Percentiles rank a stretch among this genome's conserved stretches.
phyloP scores from a whole-genome alignment of 805 yeast genomes.

The Starmerella cellae region DNA sequence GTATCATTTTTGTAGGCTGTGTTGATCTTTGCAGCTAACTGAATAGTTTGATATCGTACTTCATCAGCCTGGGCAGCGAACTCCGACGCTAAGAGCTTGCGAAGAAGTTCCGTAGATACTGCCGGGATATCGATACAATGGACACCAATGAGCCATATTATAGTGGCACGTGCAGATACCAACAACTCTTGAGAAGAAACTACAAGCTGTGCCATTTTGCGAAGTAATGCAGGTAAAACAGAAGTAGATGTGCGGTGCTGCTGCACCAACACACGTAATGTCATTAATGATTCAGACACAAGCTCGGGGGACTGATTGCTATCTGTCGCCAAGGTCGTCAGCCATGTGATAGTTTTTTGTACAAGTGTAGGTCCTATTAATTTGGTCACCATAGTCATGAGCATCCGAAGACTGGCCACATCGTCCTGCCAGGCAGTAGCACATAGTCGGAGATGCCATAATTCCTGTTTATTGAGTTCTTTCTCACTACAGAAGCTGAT shows the following conservation, averaged over 20 bases:
- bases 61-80: constrained; percentile 41
- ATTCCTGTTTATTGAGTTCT: constrained; percentile 36
- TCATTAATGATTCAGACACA: constrained; percentile 17
- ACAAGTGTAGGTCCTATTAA: constrained; percentile 4
- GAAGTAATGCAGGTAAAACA: constrained; percentile 1
- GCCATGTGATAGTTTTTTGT: constrained; percentile 11
- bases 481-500: background rate
- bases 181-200: constrained; percentile 2
- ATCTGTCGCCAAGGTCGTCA: constrained; percentile 11
- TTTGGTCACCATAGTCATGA: constrained; percentile 1
- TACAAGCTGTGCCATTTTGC: background rate
- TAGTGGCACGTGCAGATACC: constrained; percentile 49
- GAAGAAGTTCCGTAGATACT: constrained; percentile 63
- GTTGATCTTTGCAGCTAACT: constrained; percentile 60
- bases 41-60: constrained; percentile 58
- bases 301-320: constrained; percentile 8
- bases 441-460: constrained; percentile 34
- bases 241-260: constrained; percentile 12
- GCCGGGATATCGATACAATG: constrained; percentile 36
- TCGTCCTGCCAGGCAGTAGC: constrained; percentile 11
- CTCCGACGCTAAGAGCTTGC: constrained; percentile 33
- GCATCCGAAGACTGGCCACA: constrained; percentile 3
- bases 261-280: constrained; percentile 18
- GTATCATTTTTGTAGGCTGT: constrained; percentile 40
- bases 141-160: constrained; percentile 87